Base-by-base conservation (phyloP, 2,329 filamentous ascomycete species). In the Balansia obtecta region DNA sequence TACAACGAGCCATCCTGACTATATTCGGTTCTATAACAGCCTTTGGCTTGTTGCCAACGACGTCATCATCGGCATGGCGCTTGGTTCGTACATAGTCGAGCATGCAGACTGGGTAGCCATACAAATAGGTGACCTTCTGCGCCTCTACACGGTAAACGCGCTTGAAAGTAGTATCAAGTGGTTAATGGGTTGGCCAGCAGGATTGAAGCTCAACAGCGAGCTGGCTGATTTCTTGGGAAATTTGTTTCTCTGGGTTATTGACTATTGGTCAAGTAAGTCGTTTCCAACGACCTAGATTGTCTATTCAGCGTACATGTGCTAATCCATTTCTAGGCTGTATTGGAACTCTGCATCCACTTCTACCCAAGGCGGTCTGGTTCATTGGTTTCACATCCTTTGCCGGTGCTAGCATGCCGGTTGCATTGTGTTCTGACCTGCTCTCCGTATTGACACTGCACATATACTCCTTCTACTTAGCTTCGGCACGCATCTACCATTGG, bases 21-120 rank as follows among this genome's bases (percentile, higher is more conserved):
- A 98, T 65, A 98, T 98, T 57, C 85, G 93, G 15, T 98, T 98
- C 68, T 98, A 97, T 71, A 98, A 98, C 66, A 96, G 89, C 61
- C 73, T 98, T 4, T 98, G 93, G 93, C 85, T 98, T 9, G 93
- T 98, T 20, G 90, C 90, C 32, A 98, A 98, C 69, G 93, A 98
- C 69, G 86, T 98, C 45, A 98, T 98, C 56, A 97, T 98, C 53
- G 94, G 93, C 27, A 96, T 98, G 57, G 93, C 93, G 1, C 70
- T 98, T 8, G 94, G 93, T 0, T 95, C 89, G 1, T 98, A 95
- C 65, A 95, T 98, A 54, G 91, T 97, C 54, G 93, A 98, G 63
- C 96, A 98, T 60, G 84, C 88, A 2, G 77, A 81, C 50, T 88
- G 85, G 74, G 88, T 95, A 1, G 89, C 89, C 2, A 76, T 80